Percentiles rank a stretch among this genome's conserved stretches.
Evolutionary conservation across 768 basidiomycete species (phyloP).

Genomic region (Cystofilobasidium ferigula): DNA sequence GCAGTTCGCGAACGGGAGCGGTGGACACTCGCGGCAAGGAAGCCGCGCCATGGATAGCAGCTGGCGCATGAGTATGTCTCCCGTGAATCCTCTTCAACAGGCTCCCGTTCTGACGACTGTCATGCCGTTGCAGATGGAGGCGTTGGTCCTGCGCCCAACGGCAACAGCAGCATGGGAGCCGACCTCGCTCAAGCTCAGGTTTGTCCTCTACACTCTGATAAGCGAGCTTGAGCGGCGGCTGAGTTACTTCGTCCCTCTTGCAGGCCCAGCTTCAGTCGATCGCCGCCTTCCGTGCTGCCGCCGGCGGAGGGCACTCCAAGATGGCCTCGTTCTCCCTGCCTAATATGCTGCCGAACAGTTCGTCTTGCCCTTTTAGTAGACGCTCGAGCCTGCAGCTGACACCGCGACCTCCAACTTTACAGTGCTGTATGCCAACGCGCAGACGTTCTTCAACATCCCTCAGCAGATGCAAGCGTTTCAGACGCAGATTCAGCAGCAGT

Average conservation of each 20-base stretch:
- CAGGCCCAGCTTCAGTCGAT: conserved; percentile 93
- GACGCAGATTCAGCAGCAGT: conserved; percentile 86
- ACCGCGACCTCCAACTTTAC: neutral
- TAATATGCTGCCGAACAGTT: conserved; percentile 66
- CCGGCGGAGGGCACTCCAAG: conserved; percentile 71
- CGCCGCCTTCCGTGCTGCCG: conserved; percentile 92
- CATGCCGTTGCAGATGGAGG: conserved; percentile 25
- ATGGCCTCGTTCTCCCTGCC: conserved; percentile 86
- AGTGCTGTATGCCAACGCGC: conserved; percentile 32
- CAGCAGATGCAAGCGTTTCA: conserved; percentile 95
- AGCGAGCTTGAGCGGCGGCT: neutral
- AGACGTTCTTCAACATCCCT: conserved; percentile 53
- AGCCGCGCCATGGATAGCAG: conserved; percentile 42
- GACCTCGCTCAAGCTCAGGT: conserved; percentile 74
- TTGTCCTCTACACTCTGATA: neutral
- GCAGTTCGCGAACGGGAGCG: conserved; percentile 30
- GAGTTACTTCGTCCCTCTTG: neutral
- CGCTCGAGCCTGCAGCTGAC: conserved; percentile 7
- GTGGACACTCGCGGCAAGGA: conserved; percentile 59
- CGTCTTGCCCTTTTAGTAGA: neutral
- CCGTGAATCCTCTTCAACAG: conserved; percentile 44
- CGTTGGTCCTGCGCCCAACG: conserved; percentile 19
- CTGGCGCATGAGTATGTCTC: conserved; percentile 76
- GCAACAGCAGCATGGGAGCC: conserved; percentile 37
- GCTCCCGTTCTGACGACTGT: neutral